Conservation (phyloP, 2,329 filamentous ascomycete genomes). For the Penicillium expansum region DNA sequence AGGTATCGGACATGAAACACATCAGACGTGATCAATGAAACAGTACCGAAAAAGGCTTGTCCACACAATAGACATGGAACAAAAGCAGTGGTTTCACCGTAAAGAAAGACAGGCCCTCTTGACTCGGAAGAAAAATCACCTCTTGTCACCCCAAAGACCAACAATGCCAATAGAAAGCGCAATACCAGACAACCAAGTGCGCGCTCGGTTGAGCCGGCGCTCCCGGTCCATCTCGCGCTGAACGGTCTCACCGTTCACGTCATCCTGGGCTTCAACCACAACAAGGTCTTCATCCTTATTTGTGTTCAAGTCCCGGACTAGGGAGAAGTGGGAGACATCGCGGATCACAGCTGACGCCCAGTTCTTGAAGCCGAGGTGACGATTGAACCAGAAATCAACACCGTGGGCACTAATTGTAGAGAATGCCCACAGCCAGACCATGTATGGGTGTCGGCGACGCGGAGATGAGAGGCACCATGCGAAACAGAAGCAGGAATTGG, state of each 20-base stretch:
- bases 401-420: conserved; percentile 45
- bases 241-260: conserved; percentile 48
- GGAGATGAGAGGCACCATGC: conserved; percentile 75
- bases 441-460: conserved; percentile 77
- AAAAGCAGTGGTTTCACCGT: conserved; percentile 9
- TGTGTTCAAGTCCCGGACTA: conserved; percentile 15
- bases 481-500: conserved; percentile 69
- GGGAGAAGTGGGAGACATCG: conserved; percentile 39
- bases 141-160: conserved; percentile 49
- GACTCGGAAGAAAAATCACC: conserved; percentile 3
- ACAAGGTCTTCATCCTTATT: conserved; percentile 41
- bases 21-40: neutral
- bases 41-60: neutral
- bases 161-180: conserved; percentile 49
- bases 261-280: conserved; percentile 38
- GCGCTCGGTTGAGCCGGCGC: conserved; percentile 37
- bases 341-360: conserved; percentile 39
- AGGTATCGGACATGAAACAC: conserved; percentile 3
- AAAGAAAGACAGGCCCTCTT: no score
- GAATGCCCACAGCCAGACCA: conserved; percentile 77
- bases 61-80: neutral
- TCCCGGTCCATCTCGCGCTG: conserved; percentile 46
- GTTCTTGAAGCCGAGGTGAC: conserved; percentile 53
- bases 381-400: conserved; percentile 72
- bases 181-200: conserved; percentile 41